Conservation (phyloP, 2,329 filamentous ascomycete species). For the Thielaviopsis musarum region DNA sequence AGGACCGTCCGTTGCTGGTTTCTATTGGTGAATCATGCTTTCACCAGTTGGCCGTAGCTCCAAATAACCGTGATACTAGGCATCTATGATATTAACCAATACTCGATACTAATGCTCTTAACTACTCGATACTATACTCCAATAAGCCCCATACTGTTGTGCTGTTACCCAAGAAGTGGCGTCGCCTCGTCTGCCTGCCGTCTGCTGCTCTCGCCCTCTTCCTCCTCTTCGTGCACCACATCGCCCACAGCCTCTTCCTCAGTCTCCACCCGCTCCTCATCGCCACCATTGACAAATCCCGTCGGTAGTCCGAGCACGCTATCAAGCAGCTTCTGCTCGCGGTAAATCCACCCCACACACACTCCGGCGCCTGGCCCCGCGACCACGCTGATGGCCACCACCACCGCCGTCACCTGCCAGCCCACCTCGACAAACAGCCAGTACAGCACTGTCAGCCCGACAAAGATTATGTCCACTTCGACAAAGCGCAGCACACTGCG, state of each 20-base stretch:
- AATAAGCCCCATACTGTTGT: too few relatives aligned
- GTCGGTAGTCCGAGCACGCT: background rate
- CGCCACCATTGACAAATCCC: background rate
- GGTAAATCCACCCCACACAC: conserved; percentile 24
- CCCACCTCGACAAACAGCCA: conserved; percentile 37
- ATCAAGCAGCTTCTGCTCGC: conserved; percentile 16
- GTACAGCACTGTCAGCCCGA: conserved; percentile 32
- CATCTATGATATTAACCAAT: background rate
- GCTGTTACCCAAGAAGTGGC: conserved; percentile 18
- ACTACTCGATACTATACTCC: too few relatives aligned
- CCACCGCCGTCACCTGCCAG: conserved; percentile 22
- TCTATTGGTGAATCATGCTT: too few relatives aligned
- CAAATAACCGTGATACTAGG: background rate
- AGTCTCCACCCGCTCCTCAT: background rate
- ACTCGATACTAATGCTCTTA: background rate
- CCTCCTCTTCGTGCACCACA: conserved; percentile 1
- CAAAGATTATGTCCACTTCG: conserved; percentile 28
- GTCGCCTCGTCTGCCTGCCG: conserved; percentile 19
- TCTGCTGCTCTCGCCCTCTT: background rate
- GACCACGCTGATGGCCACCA: conserved; percentile 17
- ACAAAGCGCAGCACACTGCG: conserved; percentile 28
- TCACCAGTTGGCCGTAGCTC: background rate
- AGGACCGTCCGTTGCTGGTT: too few relatives aligned
- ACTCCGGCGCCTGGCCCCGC: conserved; percentile 24
- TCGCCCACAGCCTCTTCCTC: background rate